Base-by-base conservation (phyloP, 2,329 filamentous ascomycete genomes). In the Mycocentrospora acerina region DNA sequence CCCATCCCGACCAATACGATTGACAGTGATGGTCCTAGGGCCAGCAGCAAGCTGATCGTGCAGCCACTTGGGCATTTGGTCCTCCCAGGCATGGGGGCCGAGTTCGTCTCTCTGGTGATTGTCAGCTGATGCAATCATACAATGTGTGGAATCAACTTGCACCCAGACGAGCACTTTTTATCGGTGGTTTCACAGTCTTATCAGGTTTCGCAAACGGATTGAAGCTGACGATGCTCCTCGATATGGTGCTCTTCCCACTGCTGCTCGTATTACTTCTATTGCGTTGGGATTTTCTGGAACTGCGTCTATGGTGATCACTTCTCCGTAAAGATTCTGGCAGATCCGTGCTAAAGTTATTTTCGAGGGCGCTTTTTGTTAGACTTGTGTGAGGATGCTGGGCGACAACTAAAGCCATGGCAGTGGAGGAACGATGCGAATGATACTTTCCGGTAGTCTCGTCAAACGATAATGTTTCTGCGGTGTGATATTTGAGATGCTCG, bases 81-180 rank as follows among this genome's bases (percentile, higher is more conserved):
- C 62, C 44, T 75, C 72, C 55, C 61, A 73, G 0, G 72, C 72
- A 50, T 74, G 59, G 10, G 72, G 72, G n/a, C 72, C 72, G 5
- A 75, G 64, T 44, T 74, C 72, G 5, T 55, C 56, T 55, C 62
- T 68, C 57, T 73, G 50, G 5, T 47, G 22, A 14, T n/a, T 9
- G 24, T 65, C 27, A 62, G 53, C 33, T 32, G 9, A 11, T 18
- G 13, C 12, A 19, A 27, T 1, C 3, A 7, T 19, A 24, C 26
- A 4, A 29, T 9, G 18, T 14, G 27, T 3, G 25, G 7, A 7
- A n/a, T 15, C 14, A 3, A 59, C 64, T 49, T 57, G 67, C 66
- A 12, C 64, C 66, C 28, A 68, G 59, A 17, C 63, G 60, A 29
- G 56, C 54, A 30, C 42, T 62, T 35, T 55, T 63, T 12, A 41